Conservation (phyloP, 257 asterid genomes). For the Parsonsia alboflavescens region DNA sequence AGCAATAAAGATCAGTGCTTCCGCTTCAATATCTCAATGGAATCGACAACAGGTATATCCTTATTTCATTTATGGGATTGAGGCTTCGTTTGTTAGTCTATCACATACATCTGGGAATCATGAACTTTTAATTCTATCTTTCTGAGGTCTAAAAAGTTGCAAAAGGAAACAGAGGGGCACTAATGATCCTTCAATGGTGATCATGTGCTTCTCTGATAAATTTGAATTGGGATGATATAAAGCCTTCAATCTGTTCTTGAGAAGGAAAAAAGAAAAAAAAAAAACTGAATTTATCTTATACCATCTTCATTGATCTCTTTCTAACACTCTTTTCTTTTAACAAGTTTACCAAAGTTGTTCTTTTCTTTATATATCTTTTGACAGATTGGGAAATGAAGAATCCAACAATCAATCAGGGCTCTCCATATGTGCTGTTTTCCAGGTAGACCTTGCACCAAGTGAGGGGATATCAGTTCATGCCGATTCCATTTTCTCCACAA, state of each 20-base stretch:
- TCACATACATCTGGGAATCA: too few species aligned
- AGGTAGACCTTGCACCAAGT: conserved; percentile 52
- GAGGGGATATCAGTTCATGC: conserved; percentile 83
- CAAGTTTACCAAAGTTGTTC: background rate
- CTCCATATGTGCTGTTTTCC: conserved; percentile 63
- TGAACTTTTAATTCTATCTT: too few species aligned
- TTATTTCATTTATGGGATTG: too few species aligned
- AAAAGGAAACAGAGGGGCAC: background rate
- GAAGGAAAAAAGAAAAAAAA: background rate
- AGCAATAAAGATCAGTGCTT: too few species aligned
- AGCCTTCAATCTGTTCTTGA: background rate
- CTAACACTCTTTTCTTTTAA: background rate
- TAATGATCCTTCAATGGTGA: background rate
- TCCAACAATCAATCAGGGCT: conserved; percentile 35
- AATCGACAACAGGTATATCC: too few species aligned
- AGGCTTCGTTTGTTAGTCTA: too few species aligned
- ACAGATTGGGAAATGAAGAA: conserved; percentile 66
- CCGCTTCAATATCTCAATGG: too few species aligned
- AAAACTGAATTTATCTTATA: background rate
- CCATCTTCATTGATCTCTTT: background rate
- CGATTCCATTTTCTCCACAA: conserved; percentile 63
- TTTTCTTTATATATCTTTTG: background rate
- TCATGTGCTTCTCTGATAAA: background rate
- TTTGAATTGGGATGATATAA: background rate
- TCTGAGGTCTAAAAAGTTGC: too few species aligned